Evolutionary conservation across 257 asterid species (phyloP), one percentile per base, ranked within the genome.

Genomic region (Ehretia macrophylla): DNA sequence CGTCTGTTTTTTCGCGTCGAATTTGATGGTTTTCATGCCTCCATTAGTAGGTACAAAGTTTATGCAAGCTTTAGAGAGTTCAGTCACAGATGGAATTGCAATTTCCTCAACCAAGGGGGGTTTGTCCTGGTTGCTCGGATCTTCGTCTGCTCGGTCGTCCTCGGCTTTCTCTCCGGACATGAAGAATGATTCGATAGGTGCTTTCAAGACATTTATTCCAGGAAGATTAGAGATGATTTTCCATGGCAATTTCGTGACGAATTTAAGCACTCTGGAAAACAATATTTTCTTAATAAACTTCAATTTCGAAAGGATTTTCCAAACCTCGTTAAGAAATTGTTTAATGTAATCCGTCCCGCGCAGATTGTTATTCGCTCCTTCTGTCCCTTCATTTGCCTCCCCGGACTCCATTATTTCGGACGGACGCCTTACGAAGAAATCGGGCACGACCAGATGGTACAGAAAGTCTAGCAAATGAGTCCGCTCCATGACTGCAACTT

Each of bases 11-110:
- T 66, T 20, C 4, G 32, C 5, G 14, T 68, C 67, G 8, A 59
- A 68, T 0, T 38, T 27, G 27, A 60, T 44, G 10, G 32, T 60
- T 16, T 19, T 21, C 13, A 68, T 68, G 38, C 73, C 67, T 6
- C 52, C 38, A 32, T 19, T 35, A 19, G 58, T 37, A 3, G 73
- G 32, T 46, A 18, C 51, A 23, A 68, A 60, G 12, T 17, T 35
- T 22, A 68, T 20, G 18, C 67, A 60, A 2, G 55, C 67, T 5
- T 51, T 46, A 3, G 38, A 17, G 13, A 68, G 72, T 27, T 68
- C 40, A 12, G 62, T 42, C 12, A 60, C 72, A 0, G 67, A 68
- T 45, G 72, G 72, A 32, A 68, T 68, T n/a, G 27, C 11, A 14
- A 68, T 59, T 22, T 65, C 70, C 17, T 65, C 70, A n/a, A 65